phyloP scores from a whole-genome alignment of 2,329 filamentous ascomycete species.

The Cercospora zeina region DNA sequence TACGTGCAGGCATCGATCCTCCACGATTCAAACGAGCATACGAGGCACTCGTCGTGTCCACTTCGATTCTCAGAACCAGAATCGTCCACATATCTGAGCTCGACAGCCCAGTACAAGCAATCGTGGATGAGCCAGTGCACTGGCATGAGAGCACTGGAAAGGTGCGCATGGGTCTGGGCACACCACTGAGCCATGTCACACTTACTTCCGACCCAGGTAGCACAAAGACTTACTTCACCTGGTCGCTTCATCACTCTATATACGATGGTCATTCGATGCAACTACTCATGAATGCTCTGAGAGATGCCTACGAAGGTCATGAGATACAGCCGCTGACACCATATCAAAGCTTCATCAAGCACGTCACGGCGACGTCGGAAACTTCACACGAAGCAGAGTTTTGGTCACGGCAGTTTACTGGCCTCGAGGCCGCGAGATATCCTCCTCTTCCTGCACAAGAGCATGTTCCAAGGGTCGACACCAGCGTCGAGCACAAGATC shows the following conservation, averaged over 20 bases:
- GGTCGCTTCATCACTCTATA: conserved; percentile 12
- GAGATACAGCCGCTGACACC: neutral
- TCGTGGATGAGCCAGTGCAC: conserved; percentile 1
- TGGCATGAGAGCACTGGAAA: neutral
- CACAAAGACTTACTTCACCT: neutral
- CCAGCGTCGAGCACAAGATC: neutral
- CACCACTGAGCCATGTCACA: conserved; percentile 6
- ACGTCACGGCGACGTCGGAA: neutral
- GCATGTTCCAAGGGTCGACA: neutral
- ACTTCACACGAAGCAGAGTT: neutral
- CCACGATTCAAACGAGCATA: conserved; percentile 32
- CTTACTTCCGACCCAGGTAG: neutral
- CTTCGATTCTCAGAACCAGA: neutral
- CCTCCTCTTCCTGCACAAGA: conserved; percentile 1
- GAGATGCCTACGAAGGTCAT: conserved; percentile 5
- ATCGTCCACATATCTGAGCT: conserved; percentile 9
- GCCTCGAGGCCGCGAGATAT: conserved; percentile 10
- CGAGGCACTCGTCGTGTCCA: neutral
- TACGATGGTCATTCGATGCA: conserved; percentile 11
- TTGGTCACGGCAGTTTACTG: conserved; percentile 15
- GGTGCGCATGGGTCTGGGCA: neutral
- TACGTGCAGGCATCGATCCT: neutral
- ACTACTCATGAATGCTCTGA: conserved; percentile 2
- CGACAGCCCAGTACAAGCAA: conserved; percentile 5
- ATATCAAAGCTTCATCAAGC: conserved; percentile 14